These are phyloP conservation scores for Boletus speciosus DNA, from an alignment of 768 basidiomycete species.

Conservation along the genomic window DNA sequence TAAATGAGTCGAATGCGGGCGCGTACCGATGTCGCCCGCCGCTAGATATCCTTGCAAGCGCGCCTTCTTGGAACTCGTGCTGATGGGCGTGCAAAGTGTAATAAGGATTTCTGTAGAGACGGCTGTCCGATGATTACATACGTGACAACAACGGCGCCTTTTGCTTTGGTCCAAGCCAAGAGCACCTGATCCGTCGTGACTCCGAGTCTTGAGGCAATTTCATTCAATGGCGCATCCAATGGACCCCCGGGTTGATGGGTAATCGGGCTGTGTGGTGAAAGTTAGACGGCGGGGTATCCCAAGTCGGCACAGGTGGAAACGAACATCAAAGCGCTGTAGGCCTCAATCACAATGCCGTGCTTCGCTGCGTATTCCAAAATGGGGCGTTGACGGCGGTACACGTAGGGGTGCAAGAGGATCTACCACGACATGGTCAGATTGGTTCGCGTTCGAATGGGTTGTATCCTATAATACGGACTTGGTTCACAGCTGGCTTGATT, in stretches of 20 bases:
- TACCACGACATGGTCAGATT: slow-evolving; percentile 22
- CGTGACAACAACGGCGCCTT: slow-evolving; percentile 66
- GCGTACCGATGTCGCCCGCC: slow-evolving; percentile 59
- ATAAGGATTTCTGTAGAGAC: neutral
- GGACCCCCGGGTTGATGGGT: slow-evolving; percentile 59
- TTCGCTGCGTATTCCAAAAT: slow-evolving; percentile 55
- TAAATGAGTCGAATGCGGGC: neutral
- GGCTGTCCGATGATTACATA: slow-evolving; percentile 24
- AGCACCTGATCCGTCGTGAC: slow-evolving; percentile 64
- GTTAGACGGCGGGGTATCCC: neutral
- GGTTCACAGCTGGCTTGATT: slow-evolving; percentile 64
- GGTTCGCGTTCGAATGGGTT: neutral
- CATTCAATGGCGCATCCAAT: slow-evolving; percentile 54
- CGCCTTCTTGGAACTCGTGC: slow-evolving; percentile 61
- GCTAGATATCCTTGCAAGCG: slow-evolving; percentile 65
- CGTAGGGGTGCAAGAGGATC: slow-evolving; percentile 73
- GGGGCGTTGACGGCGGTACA: slow-evolving; percentile 48
- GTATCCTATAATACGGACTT: slow-evolving; percentile 38
- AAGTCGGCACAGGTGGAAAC: slow-evolving; percentile 14
- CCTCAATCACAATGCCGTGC: slow-evolving; percentile 66
- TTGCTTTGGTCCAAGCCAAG: slow-evolving; percentile 68
- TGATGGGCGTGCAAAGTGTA: slow-evolving; percentile 17
- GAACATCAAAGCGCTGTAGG: slow-evolving; percentile 65
- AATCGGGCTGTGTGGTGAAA: slow-evolving; percentile 45
- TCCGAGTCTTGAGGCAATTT: slow-evolving; percentile 48